A percentile compares a stretch with the other conserved stretches of the same genome.
Evolutionary conservation across 2,329 filamentous ascomycete genomes (phyloP).

Genomic region (Leptographium flavum): DNA sequence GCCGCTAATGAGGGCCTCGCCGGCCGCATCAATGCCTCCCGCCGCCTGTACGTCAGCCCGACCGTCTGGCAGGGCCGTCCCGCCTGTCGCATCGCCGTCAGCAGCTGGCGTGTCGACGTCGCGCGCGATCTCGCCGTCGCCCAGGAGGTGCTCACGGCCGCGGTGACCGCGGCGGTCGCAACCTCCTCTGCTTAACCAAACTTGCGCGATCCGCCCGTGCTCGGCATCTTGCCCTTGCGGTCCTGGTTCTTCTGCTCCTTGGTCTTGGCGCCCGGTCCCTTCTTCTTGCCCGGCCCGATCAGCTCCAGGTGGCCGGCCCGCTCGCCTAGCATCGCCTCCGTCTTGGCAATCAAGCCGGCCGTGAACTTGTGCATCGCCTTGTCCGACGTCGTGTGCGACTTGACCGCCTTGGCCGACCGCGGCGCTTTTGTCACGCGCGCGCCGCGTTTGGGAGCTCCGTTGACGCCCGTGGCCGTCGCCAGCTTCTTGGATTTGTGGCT

Average conservation of each 20-base stretch:
- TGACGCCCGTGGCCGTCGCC: constrained; percentile 14
- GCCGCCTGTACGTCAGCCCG: constrained; percentile 69
- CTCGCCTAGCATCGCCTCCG: constrained; percentile 44
- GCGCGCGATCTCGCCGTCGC: constrained; percentile 54
- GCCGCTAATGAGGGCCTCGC: constrained; percentile 53
- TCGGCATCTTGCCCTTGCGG: constrained; percentile 19
- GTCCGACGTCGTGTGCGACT: constrained; percentile 27
- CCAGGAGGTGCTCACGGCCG: constrained; percentile 36
- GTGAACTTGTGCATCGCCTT: constrained; percentile 41
- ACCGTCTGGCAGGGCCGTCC: constrained; percentile 61
- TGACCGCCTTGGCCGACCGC: constrained; percentile 18
- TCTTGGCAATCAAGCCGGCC: constrained; percentile 37
- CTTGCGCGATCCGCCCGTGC: constrained; percentile 37
- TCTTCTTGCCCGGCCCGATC: constrained; percentile 41
- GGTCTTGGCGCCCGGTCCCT: constrained; percentile 8
- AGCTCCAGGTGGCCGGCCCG: constrained; percentile 45
- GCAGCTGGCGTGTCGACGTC: constrained; percentile 67
- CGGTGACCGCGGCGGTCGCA: neutral
- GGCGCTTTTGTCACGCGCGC: constrained; percentile 36
- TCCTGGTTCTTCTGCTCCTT: constrained; percentile 8
- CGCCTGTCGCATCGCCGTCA: constrained; percentile 72
- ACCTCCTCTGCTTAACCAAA: constrained; percentile 29
- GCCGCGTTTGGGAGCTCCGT: constrained; percentile 19
- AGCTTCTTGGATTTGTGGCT: constrained; percentile 21
- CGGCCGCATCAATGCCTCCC: constrained; percentile 55